phyloP scores from a whole-genome alignment of 2,329 filamentous ascomycete genomes.

The Claviceps citrina region DNA sequence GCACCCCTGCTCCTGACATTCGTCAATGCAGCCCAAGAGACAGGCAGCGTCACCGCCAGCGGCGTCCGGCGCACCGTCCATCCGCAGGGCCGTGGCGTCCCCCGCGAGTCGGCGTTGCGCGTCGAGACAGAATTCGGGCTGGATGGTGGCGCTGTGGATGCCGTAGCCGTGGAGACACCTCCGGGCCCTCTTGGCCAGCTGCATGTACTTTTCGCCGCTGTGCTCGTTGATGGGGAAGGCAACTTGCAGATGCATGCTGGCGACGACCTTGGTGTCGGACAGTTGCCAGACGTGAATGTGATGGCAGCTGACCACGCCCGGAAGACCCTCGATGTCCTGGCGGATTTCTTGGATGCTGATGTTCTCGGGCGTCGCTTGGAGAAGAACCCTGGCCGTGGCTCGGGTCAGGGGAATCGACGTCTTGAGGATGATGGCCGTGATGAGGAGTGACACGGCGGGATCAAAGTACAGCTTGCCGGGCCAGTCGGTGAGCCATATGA shows the following conservation, averaged over 20 bases:
- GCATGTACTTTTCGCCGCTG: constrained; percentile 73
- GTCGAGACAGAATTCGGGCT: constrained; percentile 68
- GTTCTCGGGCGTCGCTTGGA: constrained; percentile 84
- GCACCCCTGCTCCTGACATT: constrained; percentile 20
- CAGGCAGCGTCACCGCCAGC: constrained; percentile 24
- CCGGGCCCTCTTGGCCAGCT: constrained; percentile 64
- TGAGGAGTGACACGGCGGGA: constrained; percentile 81
- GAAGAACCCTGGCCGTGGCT: constrained; percentile 70
- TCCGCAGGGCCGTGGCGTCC: constrained; percentile 19
- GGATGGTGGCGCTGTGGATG: constrained; percentile 93
- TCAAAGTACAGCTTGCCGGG: constrained; percentile 76
- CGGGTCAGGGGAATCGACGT: constrained; percentile 66
- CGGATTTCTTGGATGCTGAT: constrained; percentile 81
- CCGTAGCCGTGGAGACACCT: constrained; percentile 88
- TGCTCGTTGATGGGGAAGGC: constrained; percentile 77
- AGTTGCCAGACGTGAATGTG: constrained; percentile 97
- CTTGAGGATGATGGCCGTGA: constrained; percentile 63
- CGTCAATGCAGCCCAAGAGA: constrained; percentile 31
- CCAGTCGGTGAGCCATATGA: constrained; percentile 84
- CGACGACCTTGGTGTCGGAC: constrained; percentile 84
- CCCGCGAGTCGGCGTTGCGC: constrained; percentile 25
- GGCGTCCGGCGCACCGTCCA: constrained; percentile 20
- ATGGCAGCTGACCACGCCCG: constrained; percentile 79
- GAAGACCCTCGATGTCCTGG: constrained; percentile 73
- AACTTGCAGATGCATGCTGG: constrained; percentile 85